A percentile compares a stretch with the other conserved stretches of the same genome.
phyloP scores from a whole-genome alignment of 352 stramenopile genomes.

The Phytophthora citricola region DNA sequence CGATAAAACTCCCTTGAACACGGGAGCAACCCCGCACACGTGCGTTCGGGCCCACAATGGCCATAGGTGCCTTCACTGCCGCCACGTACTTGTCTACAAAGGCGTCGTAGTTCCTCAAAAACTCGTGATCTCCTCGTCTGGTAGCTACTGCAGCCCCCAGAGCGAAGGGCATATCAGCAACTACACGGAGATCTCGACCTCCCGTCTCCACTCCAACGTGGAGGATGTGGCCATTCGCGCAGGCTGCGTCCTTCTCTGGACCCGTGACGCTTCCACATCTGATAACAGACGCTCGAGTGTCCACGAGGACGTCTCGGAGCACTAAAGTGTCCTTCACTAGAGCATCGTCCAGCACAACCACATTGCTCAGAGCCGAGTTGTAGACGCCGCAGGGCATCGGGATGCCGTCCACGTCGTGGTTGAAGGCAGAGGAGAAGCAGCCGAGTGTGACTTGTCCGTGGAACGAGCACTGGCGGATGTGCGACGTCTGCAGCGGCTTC shows the following conservation, averaged over 20 bases:
- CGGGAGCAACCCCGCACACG: conserved; percentile 67
- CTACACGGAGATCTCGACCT: conserved; percentile 69
- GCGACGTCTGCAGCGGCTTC: conserved; percentile 33
- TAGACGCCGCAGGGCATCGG: conserved; percentile 69
- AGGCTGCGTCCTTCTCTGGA: conserved; percentile 23
- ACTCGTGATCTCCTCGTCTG: conserved; percentile 41
- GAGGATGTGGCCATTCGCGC: conserved; percentile 66
- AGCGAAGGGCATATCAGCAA: conserved; percentile 78
- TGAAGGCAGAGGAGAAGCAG: conserved; percentile 37
- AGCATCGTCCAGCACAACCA: conserved; percentile 71
- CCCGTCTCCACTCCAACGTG: conserved; percentile 87
- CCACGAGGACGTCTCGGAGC: conserved; percentile 57
- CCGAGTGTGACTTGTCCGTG: conserved; percentile 72
- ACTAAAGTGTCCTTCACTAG: conserved; percentile 78
- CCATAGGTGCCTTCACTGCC: conserved; percentile 48
- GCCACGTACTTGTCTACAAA: conserved; percentile 65
- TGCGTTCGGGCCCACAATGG: conserved; percentile 60
- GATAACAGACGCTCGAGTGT: conserved; percentile 59
- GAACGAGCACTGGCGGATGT: conserved; percentile 76
- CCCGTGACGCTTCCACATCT: conserved; percentile 69
- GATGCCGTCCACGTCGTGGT: conserved; percentile 60
- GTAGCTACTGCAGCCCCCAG: conserved; percentile 54
- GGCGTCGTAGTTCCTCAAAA: conserved; percentile 54
- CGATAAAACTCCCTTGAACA: conserved; percentile 75
- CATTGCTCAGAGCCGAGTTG: conserved; percentile 68